These are phyloP conservation scores for Rheum nobile DNA, from an alignment of 148 eudicot species.

Conservation along the genomic window DNA sequence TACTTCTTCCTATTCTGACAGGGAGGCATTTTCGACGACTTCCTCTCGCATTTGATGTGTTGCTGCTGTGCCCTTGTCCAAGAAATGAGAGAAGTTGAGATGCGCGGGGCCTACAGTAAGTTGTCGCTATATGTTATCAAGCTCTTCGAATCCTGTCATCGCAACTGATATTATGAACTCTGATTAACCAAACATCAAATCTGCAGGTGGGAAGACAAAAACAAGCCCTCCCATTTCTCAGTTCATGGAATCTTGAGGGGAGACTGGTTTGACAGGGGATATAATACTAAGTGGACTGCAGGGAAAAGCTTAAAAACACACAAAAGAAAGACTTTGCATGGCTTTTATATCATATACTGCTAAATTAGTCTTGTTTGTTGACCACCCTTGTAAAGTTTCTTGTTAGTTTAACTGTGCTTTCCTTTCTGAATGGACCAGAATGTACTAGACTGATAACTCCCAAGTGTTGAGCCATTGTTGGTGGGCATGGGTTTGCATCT, in stretches of 20 bases:
- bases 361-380: not conserved
- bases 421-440: not conserved
- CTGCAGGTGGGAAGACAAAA: slow-evolving; percentile 7
- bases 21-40: slow-evolving; percentile 90
- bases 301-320: not conserved
- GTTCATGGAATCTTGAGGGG: slow-evolving; percentile 9
- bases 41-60: slow-evolving; percentile 90
- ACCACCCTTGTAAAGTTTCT: not conserved
- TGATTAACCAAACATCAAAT: not conserved
- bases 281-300: not conserved
- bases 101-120: slow-evolving; percentile 65
- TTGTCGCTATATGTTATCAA: not conserved
- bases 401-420: not conserved
- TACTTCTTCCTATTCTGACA: slow-evolving; percentile 12
- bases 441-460: not conserved
- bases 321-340: not conserved
- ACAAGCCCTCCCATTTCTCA: slow-evolving; percentile 7
- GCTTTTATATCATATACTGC: not conserved
- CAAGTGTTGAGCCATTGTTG: not conserved
- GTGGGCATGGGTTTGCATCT: too few species aligned
- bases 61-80: slow-evolving; percentile 99
- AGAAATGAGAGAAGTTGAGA: slow-evolving; percentile 91
- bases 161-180: not conserved
- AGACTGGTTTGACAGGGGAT: not conserved
- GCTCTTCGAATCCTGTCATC: not conserved